phyloP scores from a whole-genome alignment of 805 yeast species.

The Torulaspora franciscae region DNA sequence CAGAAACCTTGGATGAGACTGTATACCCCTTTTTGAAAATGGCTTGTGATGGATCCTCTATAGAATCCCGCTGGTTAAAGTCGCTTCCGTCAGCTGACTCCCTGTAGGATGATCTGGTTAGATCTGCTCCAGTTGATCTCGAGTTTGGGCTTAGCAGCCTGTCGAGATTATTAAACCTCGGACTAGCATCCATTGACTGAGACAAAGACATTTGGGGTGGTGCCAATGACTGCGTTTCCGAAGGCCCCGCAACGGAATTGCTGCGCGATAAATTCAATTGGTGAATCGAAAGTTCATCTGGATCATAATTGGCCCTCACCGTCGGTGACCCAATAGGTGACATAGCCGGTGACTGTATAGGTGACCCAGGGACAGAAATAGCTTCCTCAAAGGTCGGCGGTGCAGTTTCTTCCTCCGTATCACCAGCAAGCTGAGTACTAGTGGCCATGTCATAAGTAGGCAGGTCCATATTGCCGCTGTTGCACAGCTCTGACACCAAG shows the following conservation, averaged over 20 bases:
- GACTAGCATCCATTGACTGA: conserved; percentile 7
- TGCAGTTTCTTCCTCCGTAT: conserved; percentile 25
- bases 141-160: conserved; percentile 15
- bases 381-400: conserved; percentile 69
- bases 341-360: conserved; percentile 28
- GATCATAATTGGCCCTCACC: conserved; percentile 14
- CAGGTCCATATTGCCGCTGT: conserved; percentile 36
- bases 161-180: conserved; percentile 22
- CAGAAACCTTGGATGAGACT: neutral
- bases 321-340: conserved; percentile 24
- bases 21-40: conserved; percentile 10
- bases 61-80: neutral
- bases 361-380: conserved; percentile 44
- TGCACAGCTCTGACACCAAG: conserved; percentile 43
- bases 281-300: conserved; percentile 21
- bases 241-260: conserved; percentile 22
- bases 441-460: conserved; percentile 37
- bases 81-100: neutral
- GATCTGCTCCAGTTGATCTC: neutral
- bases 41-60: neutral
- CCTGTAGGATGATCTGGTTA: neutral
- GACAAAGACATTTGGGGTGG: conserved; percentile 5
- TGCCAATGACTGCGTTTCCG: conserved; percentile 1
- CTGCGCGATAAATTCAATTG: conserved; percentile 23
- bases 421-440: conserved; percentile 5